Percentiles rank a stretch among this genome's conserved stretches.
Conservation (phyloP, 768 basidiomycete genomes). For the Pulveroboletus sp. region DNA sequence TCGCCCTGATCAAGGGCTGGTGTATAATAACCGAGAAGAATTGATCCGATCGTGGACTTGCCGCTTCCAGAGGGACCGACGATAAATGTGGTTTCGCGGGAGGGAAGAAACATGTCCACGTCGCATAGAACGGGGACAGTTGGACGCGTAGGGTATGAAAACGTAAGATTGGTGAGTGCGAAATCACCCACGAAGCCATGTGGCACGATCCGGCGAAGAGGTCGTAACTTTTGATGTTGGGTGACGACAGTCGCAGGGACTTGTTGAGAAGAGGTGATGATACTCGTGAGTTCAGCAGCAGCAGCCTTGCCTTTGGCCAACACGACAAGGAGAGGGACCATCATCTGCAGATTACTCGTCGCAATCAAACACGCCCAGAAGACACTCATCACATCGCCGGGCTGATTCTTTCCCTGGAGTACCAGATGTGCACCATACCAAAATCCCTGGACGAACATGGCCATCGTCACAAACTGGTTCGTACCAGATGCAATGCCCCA, state of each 20-base stretch:
- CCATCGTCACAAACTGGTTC: constrained; percentile 80
- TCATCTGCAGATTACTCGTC: constrained; percentile 82
- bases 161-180: constrained; percentile 55
- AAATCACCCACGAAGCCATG: constrained; percentile 67
- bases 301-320: constrained; percentile 62
- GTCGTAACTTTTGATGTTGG: constrained; percentile 15
- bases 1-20: constrained; percentile 50
- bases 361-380: constrained; percentile 98
- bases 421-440: constrained; percentile 94
- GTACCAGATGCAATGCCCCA: constrained; percentile 74
- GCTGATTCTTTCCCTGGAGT: constrained; percentile 56
- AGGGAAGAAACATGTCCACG: constrained; percentile 67
- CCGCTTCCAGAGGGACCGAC: constrained; percentile 79
- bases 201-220: constrained; percentile 67
- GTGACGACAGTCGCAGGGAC: constrained; percentile 23
- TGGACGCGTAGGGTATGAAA: constrained; percentile 74
- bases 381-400: constrained; percentile 90
- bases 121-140: constrained; percentile 54
- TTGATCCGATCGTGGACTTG: constrained; percentile 68
- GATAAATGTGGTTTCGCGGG: constrained; percentile 73
- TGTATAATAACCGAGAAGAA: constrained; percentile 71
- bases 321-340: constrained; percentile 75
- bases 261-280: constrained; percentile 35
- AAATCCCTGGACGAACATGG: constrained; percentile 95
- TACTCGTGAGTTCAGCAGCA: constrained; percentile 24